These are phyloP conservation scores for Penicillium brasilianum DNA, from an alignment of 2,329 filamentous ascomycete genomes.

Conservation along the genomic window DNA sequence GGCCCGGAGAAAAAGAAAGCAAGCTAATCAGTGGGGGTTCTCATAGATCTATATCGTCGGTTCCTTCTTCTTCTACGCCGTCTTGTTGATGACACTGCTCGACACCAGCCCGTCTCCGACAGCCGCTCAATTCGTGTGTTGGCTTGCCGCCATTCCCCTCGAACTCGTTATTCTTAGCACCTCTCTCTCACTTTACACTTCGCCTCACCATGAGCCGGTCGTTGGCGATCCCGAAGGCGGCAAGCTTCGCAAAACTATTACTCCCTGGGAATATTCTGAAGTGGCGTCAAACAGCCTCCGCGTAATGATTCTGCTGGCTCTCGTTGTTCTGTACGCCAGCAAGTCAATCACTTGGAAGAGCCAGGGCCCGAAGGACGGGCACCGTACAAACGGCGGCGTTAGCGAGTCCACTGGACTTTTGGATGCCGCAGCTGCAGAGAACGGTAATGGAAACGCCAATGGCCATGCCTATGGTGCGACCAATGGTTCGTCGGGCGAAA, in stretches of 20 bases:
- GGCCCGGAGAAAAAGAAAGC: background rate
- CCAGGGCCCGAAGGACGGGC: constrained; percentile 43
- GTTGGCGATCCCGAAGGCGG: constrained; percentile 56
- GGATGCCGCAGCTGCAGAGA: constrained; percentile 48
- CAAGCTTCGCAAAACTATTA: constrained; percentile 47
- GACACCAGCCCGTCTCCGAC: constrained; percentile 83
- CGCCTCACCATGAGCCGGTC: constrained; percentile 67
- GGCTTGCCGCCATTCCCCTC: constrained; percentile 72
- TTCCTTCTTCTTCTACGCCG: constrained; percentile 83
- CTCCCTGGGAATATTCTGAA: constrained; percentile 49
- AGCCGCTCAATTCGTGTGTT: constrained; percentile 77
- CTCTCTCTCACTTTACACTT: constrained; percentile 71
- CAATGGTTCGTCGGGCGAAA: constrained; percentile 44
- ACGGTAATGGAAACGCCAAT: constrained; percentile 53
- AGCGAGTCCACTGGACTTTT: constrained; percentile 52
- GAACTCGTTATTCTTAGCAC: constrained; percentile 74
- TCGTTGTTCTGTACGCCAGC: constrained; percentile 65
- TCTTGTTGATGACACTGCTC: constrained; percentile 83
- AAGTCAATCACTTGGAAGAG: constrained; percentile 51
- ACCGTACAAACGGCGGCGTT: constrained; percentile 40
- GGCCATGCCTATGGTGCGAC: constrained; percentile 59
- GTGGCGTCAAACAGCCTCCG: constrained; percentile 67
- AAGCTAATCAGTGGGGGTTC: constrained; percentile 22
- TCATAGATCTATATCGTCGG: constrained; percentile 80
- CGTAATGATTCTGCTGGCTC: constrained; percentile 66